Base-by-base conservation (phyloP, 257 asterid species). In the Solanum chilense region DNA sequence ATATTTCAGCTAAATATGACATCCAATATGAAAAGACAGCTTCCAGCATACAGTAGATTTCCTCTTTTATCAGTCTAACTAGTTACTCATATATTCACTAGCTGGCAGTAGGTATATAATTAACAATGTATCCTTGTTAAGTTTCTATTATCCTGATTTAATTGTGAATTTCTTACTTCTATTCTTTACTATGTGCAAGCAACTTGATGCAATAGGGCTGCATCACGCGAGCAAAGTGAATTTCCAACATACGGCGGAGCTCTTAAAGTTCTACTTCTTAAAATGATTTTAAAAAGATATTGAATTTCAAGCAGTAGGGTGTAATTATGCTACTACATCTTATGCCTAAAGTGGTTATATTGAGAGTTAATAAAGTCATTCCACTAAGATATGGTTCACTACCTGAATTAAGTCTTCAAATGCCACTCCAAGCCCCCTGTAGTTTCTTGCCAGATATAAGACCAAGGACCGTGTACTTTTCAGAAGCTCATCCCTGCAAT, bases 401-500 rank as follows among this genome's bases (percentile, higher is more conserved):
- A 96, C 99, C 97, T 95, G 98, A 90, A 95, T 91, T 86, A 96
- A 89, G 92, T 95, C 99, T 89, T 93, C 97, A 86, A 95, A 93
- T 88, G 96, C 95, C 41, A 96, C 95, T 86, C 99, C 98, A 6
- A 91, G 92, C 78, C 98, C 98, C 91, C 94, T 71, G 88, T 96
- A 96, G 87, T 93, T 95, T 90, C 92, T 92, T 47, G 99, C 95
- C 74, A 95, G 88, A 89, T 91, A 96, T 84, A 93, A 75, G 91
- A 95, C 93, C 89, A 94, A 91, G 42, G 98, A 93, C 41, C 90
- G 93, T 2, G 98, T 91, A 88, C 97, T 95, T 92, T 90, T 92
- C 37, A 96, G 86, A 82, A 96, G 98, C 92, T 95, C 95, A n/a
- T 94, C 97, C 88, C 97, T 93, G 91, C 98, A 96, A 82, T 86